Evolutionary conservation across 1,139 yeast species (phyloP).

Genomic region (Saccharomyces hybrid): DNA sequence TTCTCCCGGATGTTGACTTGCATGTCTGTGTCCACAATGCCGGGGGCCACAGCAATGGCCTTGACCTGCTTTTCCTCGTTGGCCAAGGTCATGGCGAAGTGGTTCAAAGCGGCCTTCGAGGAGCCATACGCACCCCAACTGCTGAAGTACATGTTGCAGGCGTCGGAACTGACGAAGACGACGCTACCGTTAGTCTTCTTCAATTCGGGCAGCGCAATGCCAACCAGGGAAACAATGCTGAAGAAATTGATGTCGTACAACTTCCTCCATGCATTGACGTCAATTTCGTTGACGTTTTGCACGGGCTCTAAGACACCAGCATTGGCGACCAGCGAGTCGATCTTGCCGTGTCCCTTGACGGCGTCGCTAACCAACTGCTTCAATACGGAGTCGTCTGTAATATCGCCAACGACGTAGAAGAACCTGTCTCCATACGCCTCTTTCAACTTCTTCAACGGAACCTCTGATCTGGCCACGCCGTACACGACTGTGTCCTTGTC

Average conservation of each 20-base stretch:
- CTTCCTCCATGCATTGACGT: conserved; percentile 47
- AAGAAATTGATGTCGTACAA: conserved; percentile 75
- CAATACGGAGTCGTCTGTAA: conserved; percentile 42
- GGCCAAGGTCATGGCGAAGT: too few relatives aligned
- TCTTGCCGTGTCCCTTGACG: conserved; percentile 42
- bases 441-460: conserved; percentile 40
- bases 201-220: conserved; percentile 52
- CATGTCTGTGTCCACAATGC: conserved; percentile 87
- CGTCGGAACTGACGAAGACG: conserved; percentile 81
- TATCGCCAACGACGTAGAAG: conserved; percentile 59
- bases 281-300: conserved; percentile 35
- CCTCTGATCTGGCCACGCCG: conserved; percentile 64
- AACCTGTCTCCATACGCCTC: conserved; percentile 46
- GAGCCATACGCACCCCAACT: too few relatives aligned
- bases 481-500: conserved; percentile 51
- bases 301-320: conserved; percentile 90
- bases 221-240: conserved; percentile 59
- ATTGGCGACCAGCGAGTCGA: conserved; percentile 66
- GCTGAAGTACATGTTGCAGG: conserved; percentile 31
- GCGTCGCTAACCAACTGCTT: conserved; percentile 42
- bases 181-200: conserved; percentile 41
- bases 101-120: too few relatives aligned
- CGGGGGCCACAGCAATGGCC: conserved; percentile 78
- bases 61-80: conserved; percentile 34
- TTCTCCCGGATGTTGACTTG: conserved; percentile 64